These are phyloP conservation scores for Gregarina niphandrodes DNA, from an alignment of 169 alveolate species.

Conservation along the genomic window DNA sequence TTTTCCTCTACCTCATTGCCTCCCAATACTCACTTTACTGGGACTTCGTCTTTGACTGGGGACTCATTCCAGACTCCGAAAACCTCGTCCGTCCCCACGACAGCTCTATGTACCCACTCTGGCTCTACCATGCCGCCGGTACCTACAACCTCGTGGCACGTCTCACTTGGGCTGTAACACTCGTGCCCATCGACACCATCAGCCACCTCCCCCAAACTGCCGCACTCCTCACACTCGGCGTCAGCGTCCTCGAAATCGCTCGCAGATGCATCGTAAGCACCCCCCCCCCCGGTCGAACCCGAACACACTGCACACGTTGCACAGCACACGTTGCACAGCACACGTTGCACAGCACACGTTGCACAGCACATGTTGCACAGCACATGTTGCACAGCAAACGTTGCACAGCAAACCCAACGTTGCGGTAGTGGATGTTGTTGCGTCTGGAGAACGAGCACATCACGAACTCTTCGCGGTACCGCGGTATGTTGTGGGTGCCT, in stretches of 20 bases:
- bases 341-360: too few species aligned
- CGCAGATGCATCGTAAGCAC: conserved; percentile 1
- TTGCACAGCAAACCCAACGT: background rate
- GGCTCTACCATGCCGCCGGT: conserved; percentile 24
- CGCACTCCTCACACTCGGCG: background rate
- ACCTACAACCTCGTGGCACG: conserved; percentile 11
- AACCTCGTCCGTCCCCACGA: too few species aligned
- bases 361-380: too few species aligned
- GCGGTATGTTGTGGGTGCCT: conserved; percentile 56
- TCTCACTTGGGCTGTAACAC: conserved; percentile 43
- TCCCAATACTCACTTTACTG: conserved; percentile 47
- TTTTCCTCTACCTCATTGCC: conserved; percentile 38
- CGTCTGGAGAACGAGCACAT: conserved; percentile 52
- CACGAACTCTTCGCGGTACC: conserved; percentile 43
- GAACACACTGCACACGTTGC: too few species aligned
- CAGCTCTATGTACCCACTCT: conserved; percentile 20
- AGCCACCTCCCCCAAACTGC: conserved; percentile 9
- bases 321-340: too few species aligned
- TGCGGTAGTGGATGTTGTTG: conserved; percentile 39
- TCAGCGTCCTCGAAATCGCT: conserved; percentile 3
- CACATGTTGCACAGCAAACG: too few species aligned
- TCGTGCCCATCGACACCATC: conserved; percentile 31
- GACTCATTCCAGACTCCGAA: conserved; percentile 17
- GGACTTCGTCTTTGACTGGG: conserved; percentile 61
- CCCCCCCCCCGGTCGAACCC: too few species aligned